Evolutionary conservation across 768 basidiomycete genomes (phyloP), one percentile per base, ranked within the genome.

Genomic region (Hypsizygus marmoreus): DNA sequence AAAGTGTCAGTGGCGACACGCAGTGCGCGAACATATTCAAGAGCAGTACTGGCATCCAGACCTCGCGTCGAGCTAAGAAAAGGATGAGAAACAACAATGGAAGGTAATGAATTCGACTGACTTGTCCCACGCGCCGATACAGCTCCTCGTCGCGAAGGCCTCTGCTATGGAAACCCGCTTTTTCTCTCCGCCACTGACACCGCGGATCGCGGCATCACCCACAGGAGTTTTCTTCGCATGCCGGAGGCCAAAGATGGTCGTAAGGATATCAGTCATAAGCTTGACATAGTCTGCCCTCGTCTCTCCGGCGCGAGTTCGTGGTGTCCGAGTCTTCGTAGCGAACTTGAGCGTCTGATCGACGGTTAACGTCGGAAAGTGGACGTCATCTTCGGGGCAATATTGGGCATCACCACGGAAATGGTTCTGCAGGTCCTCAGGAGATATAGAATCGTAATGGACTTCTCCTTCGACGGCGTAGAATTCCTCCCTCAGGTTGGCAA

Each of bases 341-440:
- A 90, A 88, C 6, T 59, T 67, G 23, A 97, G 70, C 0, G 90
- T 91, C 58, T 91, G 77, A 34, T 78, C 75, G 26, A 92, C 89
- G 2, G 86, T 88, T 11, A 95, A 75, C 8, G 86, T 87, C 2
- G 91, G 86, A 53, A 93, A 87, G 59, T 92, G 91, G 2, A 88
- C 72, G 59, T 95, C 91, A 55, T 91, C 91, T 67, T 90, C 91
- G 0, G 88, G 87, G 49, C 78, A 85, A 60, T 90, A 92, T 44
- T 80, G 79, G 2, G 89, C 84, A 54, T 91, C 91, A 12, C 91
- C 93, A 6, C 86, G 82, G 59, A 80, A 86, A 39, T 77, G 77
- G 41, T 80, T 76, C 42, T 63, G 56, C 49, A 95, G 73, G 45
- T 91, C 75, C 1, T 76, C 63, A 2, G 87, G 77, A 0, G 82